Evolutionary conservation across 192 early-diverging fungal species (phyloP), one percentile per base, ranked within the genome.

Genomic region (Coemansia sp.): DNA sequence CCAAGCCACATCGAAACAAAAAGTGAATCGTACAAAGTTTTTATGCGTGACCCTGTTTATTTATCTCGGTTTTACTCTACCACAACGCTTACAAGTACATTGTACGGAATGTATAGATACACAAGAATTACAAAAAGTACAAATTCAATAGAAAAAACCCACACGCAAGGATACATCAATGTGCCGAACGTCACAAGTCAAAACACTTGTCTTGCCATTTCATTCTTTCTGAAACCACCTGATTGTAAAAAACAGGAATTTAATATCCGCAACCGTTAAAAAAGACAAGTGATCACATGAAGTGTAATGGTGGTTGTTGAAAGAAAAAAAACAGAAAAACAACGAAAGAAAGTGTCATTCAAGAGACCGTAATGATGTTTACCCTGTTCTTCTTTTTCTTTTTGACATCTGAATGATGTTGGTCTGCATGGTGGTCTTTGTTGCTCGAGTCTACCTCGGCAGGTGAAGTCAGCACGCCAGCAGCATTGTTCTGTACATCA

Each of bases 311-410:
- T 15, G 12, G 4, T 48, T 48, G 8, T 48, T 48, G 17, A 12
- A 48, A 48, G 17, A 5, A 48, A 11, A 5, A 41, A 41, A 41
- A 41, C 7, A 8, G 5, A 11, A 5, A 11, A 41, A 28, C 22
- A 20, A 8, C 52, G 8, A 56, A 34, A 15, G 54, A 4, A 22
- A 34, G 20, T 51, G 51, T 28, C 34, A 35, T 38, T 64, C 45
- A 64, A 28, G 62, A 48, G 17, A 64, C 62, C 4, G 62, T 64
- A 35, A 64, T 64, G 11, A 64, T 64, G 45, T 64, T 64, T 20
- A 64, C 48, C 28, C 62, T 45, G 48, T 33, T 64, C 58, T 70
- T 70, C 9, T 41, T 61, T 43, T 63, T 70, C 51, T 63, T 70
- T 34, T 68, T 68, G n/a, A 34, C 43, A 5, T 53, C 58, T 52